phyloP scores from a whole-genome alignment of 2,329 filamentous ascomycete species.

The Ilyonectria sp. region DNA sequence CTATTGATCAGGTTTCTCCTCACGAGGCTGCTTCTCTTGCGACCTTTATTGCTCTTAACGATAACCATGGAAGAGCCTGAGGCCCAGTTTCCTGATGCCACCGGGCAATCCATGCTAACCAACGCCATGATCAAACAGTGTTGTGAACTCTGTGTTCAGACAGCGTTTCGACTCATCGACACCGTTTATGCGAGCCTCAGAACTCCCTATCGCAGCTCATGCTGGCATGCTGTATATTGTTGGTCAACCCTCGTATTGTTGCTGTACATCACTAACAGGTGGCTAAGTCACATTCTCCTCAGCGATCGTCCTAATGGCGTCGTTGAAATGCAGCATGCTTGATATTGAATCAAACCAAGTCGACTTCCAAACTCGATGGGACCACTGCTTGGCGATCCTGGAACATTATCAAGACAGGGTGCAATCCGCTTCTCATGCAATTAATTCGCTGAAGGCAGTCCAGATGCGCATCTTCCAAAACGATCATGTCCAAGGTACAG shows the following conservation, averaged over 20 bases:
- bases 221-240: slow-evolving; percentile 14
- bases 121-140: slow-evolving; percentile 4
- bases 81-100: background rate
- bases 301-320: slow-evolving; percentile 11
- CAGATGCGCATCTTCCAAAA: slow-evolving; percentile 1
- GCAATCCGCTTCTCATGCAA: slow-evolving; percentile 8
- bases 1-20: background rate
- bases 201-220: slow-evolving; percentile 6
- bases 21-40: slow-evolving; percentile 5
- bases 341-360: background rate
- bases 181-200: background rate
- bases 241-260: background rate
- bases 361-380: slow-evolving; percentile 1
- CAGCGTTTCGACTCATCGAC: slow-evolving; percentile 11
- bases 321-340: slow-evolving; percentile 4
- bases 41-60: slow-evolving; percentile 7
- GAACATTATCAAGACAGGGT: slow-evolving; percentile 13
- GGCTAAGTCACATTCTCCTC: slow-evolving; percentile 10
- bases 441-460: background rate
- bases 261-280: background rate
- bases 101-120: slow-evolving; percentile 2
- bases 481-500: background rate
- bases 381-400: slow-evolving; percentile 2
- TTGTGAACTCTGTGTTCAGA: slow-evolving; percentile 5
- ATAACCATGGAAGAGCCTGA: background rate